Evolutionary conservation across 2,329 filamentous ascomycete genomes (phyloP).

Genomic region (Xylariales sp.): DNA sequence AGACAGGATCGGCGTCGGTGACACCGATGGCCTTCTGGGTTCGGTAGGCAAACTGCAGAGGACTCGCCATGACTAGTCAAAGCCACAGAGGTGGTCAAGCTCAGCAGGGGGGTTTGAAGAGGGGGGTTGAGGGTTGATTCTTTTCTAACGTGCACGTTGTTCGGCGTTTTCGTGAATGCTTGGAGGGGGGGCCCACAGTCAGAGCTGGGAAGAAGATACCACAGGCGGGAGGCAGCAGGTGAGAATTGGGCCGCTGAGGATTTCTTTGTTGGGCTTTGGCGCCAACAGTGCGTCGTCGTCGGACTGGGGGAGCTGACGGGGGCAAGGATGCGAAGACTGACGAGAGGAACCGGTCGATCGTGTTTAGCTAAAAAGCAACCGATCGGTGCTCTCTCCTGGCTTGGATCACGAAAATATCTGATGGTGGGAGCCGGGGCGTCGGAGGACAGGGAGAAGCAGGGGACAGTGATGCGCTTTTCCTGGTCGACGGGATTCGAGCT

Average conservation of each 20-base stretch:
- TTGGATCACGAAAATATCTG: neutral
- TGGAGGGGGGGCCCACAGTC: neutral
- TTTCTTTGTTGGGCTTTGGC: neutral
- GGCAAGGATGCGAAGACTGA: neutral
- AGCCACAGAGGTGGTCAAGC: slow-evolving; percentile 58
- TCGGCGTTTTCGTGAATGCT: neutral
- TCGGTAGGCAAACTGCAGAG: slow-evolving; percentile 94
- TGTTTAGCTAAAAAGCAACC: slow-evolving; percentile 9
- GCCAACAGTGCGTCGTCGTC: too few species aligned
- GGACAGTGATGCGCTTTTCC: too few species aligned
- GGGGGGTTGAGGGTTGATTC: neutral
- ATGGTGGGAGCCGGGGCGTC: neutral
- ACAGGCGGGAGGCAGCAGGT: too few species aligned
- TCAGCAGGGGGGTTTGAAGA: slow-evolving; percentile 2
- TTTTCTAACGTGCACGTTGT: slow-evolving; percentile 5
- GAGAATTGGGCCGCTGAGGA: neutral
- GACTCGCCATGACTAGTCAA: slow-evolving; percentile 90
- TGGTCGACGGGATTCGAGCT: neutral
- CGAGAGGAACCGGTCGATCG: slow-evolving; percentile 3
- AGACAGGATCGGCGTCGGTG: slow-evolving; percentile 85
- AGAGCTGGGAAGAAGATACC: too few species aligned
- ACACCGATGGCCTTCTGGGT: slow-evolving; percentile 95
- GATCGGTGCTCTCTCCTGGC: neutral
- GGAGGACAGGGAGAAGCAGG: too few species aligned
- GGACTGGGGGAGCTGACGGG: too few species aligned